These are phyloP conservation scores for Kregervanrija delftensis DNA, from an alignment of 805 yeast genomes.

Conservation along the genomic window DNA sequence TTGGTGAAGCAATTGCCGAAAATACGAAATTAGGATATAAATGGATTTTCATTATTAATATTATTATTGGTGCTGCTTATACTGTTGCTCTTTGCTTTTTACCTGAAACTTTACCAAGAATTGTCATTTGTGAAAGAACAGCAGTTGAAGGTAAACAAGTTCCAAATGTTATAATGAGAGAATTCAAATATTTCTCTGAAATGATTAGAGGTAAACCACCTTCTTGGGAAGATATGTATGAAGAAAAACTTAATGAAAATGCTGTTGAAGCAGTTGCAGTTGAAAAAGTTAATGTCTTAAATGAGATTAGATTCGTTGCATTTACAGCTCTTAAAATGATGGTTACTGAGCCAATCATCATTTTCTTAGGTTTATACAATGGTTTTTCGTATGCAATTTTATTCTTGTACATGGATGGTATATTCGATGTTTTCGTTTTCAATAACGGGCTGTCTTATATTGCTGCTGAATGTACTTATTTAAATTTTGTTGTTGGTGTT, in stretches of 20 bases:
- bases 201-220: constrained; percentile 14
- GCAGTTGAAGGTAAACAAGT: constrained; percentile 18
- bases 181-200: constrained; percentile 16
- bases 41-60: constrained; percentile 29
- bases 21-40: constrained; percentile 24
- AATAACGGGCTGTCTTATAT: constrained; percentile 27
- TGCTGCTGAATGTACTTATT: constrained; percentile 28
- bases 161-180: constrained; percentile 21
- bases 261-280: constrained; percentile 18
- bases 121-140: constrained; percentile 27
- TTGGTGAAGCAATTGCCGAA: constrained; percentile 30
- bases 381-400: constrained; percentile 31
- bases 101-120: constrained; percentile 32
- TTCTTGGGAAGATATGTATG: constrained; percentile 11
- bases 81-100: constrained; percentile 17
- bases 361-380: constrained; percentile 28
- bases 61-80: constrained; percentile 25
- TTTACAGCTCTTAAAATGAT: constrained; percentile 29
- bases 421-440: constrained; percentile 27
- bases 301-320: constrained; percentile 24
- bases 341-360: constrained; percentile 30
- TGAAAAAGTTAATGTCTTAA: constrained; percentile 18
- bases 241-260: constrained; percentile 9
- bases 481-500: constrained; percentile 31
- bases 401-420: constrained; percentile 31